Base-by-base conservation (phyloP, 306 rosid genomes). In the Trifolium fragiferum region DNA sequence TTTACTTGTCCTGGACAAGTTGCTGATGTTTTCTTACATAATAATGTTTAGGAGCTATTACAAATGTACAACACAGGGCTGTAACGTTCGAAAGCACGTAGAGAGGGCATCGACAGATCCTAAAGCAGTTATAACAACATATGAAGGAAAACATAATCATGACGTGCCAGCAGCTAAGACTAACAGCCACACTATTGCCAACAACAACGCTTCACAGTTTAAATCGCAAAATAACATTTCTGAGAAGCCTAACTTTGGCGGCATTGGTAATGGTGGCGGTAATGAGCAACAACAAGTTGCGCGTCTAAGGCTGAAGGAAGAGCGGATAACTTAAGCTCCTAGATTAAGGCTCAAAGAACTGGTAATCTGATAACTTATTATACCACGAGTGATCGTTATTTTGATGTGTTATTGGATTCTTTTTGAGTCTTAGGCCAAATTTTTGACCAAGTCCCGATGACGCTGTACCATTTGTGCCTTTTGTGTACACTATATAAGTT, bases 141-240 rank as follows among this genome's bases (percentile, higher is more conserved):
- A 93, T 2, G 98, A 93, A 81, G 96, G 98, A 7, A 93, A 89
- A 76, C 98, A 93, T 68, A 93, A 85, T 47, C 98, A 93, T 70
- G 89, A 93, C 15, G 91, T 93, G n/a, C 98, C 98, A 6, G 91
- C 90, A 11, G 88, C 95, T 50, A 93, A 78, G 85, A 82, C 68
- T 40, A 80, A 82, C 81, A 88, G 92, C 85, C 97, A 88, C 85
- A 76, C 89, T 12, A 25, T 84, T 15, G 88, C 87, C 50, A 85
- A 72, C 81, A 84, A 68, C 38, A 81, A 66, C 21, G 78, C 87
- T 27, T 63, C 88, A 4, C 90, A 74, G 47, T 37, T 63, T 9
- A 87, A 74, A 82, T 66, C 87, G 44, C 85, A 80, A 14, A 83
- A 74, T 57, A n/a, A 67, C 20, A 79, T 61, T 18, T 41, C 86